These are phyloP conservation scores for Yarrowia sp. DNA, from an alignment of 805 yeast species.

Conservation along the genomic window DNA sequence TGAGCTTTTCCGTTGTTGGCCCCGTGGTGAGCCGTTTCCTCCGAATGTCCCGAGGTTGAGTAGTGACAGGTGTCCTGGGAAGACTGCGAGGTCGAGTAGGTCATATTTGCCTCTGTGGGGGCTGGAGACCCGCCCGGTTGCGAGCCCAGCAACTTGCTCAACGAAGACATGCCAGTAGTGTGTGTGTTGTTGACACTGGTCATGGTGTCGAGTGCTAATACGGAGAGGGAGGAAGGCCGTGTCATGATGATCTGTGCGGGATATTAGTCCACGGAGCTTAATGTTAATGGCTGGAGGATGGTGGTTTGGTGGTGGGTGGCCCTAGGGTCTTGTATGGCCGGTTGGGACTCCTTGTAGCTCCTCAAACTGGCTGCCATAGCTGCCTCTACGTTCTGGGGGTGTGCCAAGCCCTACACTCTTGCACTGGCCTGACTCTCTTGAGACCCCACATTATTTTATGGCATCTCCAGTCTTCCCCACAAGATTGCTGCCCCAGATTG, in stretches of 20 bases:
- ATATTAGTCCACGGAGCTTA: slow-evolving; percentile 30
- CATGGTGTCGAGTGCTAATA: slow-evolving; percentile 15
- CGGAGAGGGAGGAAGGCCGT: slow-evolving; percentile 24
- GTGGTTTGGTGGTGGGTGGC: not conserved
- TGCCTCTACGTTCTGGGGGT: not conserved
- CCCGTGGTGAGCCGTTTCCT: slow-evolving; percentile 19
- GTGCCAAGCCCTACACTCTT: not conserved
- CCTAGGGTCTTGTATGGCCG: not conserved
- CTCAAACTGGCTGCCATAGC: not conserved
- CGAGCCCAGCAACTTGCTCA: slow-evolving; percentile 42
- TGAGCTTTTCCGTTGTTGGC: slow-evolving; percentile 28
- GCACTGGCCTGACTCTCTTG: not conserved
- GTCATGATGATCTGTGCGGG: slow-evolving; percentile 25
- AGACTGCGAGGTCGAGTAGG: slow-evolving; percentile 4
- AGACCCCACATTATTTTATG: slow-evolving; percentile 17
- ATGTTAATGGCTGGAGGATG: slow-evolving; percentile 11
- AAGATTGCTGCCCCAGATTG: slow-evolving; percentile 15
- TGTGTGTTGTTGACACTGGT: slow-evolving; percentile 38
- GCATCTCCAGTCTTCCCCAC: slow-evolving; percentile 29
- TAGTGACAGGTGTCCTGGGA: slow-evolving; percentile 38
- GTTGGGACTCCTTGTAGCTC: not conserved
- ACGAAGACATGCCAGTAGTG: slow-evolving; percentile 42
- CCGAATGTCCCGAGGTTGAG: slow-evolving; percentile 40
- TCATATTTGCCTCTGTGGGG: not conserved
- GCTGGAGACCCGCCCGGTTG: slow-evolving; percentile 14